Evolutionary conservation across 768 basidiomycete genomes (phyloP).

Genomic region (Phaeotremella fagi): DNA sequence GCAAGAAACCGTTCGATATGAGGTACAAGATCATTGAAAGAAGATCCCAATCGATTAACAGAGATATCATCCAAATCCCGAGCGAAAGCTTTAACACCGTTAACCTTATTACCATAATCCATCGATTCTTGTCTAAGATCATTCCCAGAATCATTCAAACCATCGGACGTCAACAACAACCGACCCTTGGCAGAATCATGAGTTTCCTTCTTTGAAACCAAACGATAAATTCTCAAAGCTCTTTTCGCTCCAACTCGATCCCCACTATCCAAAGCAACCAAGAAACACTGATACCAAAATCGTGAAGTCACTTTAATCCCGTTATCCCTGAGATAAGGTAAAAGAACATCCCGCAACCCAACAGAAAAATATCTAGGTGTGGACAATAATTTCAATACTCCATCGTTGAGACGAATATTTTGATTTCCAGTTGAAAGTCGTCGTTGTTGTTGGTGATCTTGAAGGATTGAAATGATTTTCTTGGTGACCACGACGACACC

Average conservation of each 20-base stretch:
- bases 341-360: constrained; percentile 4
- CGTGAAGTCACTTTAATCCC: neutral
- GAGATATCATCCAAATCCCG: neutral
- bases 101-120: neutral
- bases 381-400: constrained; percentile 2
- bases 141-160: neutral
- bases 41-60: neutral
- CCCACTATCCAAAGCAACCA: constrained; percentile 6
- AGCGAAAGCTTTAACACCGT: neutral
- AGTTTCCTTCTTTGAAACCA: neutral
- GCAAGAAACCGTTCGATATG: no score
- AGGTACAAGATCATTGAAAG: constrained; percentile 3
- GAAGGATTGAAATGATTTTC: no score
- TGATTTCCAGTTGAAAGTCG: no score
- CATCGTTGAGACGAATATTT: no score
- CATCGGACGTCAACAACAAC: neutral
- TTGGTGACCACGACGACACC: no score
- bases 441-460: no score
- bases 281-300: constrained; percentile 13
- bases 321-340: neutral
- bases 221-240: neutral
- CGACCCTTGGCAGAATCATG: neutral
- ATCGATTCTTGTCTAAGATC: neutral
- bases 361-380: constrained; percentile 7
- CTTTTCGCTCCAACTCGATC: neutral